A percentile compares a stretch with the other conserved stretches of the same genome.
Conservation (phyloP, 169 alveolate species). For the Condylostoma magnum region DNA sequence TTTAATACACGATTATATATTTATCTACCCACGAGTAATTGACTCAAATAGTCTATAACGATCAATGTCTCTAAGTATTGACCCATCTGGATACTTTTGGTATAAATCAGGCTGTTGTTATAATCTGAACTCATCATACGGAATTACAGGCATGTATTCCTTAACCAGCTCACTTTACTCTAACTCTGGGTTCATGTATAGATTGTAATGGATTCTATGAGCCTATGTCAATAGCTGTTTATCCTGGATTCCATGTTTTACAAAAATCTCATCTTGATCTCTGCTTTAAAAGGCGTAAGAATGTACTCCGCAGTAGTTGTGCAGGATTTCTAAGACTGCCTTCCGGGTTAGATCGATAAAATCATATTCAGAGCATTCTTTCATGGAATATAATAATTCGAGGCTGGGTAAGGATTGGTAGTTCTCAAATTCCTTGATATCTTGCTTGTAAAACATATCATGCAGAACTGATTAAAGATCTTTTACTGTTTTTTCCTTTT, state of each 20-base stretch:
- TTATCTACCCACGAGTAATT: background rate
- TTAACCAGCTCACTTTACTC: background rate
- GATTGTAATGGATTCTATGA: background rate
- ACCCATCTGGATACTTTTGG: background rate
- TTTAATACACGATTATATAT: background rate
- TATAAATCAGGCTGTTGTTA: background rate
- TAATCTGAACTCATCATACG: background rate
- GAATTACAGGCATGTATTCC: conserved; percentile 16
- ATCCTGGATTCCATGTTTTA: background rate
- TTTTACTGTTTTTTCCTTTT: background rate
- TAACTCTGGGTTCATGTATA: background rate
- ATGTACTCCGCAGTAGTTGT: conserved; percentile 12
- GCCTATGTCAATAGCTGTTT: conserved; percentile 7
- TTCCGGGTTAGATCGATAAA: background rate
- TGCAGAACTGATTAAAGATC: background rate
- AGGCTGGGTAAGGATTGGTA: background rate
- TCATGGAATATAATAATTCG: background rate
- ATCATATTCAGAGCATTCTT: background rate
- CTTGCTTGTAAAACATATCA: conserved; percentile 1
- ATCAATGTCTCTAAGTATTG: conserved; percentile 30
- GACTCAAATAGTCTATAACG: conserved; percentile 13
- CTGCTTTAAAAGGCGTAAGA: conserved; percentile 24
- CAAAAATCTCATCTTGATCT: conserved; percentile 24
- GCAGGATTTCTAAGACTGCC: conserved; percentile 15
- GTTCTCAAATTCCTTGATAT: background rate